phyloP scores from a whole-genome alignment of 2,329 filamentous ascomycete genomes.

The Aspergillus melleus region DNA sequence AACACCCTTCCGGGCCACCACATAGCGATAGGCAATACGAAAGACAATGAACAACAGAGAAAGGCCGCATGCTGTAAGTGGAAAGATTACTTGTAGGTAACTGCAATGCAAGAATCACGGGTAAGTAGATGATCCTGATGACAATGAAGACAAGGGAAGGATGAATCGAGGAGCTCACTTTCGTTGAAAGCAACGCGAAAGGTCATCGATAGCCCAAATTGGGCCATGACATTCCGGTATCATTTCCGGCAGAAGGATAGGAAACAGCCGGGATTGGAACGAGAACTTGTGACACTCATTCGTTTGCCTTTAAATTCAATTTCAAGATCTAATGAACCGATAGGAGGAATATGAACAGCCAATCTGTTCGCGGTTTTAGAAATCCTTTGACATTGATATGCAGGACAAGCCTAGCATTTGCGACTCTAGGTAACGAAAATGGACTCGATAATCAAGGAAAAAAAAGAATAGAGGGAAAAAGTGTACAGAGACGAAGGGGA shows the following conservation, averaged over 20 bases:
- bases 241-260: slow-evolving; percentile 40
- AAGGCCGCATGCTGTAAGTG: slow-evolving; percentile 66
- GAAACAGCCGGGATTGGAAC: slow-evolving; percentile 1
- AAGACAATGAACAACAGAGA: slow-evolving; percentile 68
- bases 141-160: neutral
- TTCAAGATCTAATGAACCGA: neutral
- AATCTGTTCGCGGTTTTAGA: slow-evolving; percentile 16
- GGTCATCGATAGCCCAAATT: slow-evolving; percentile 62
- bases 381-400: slow-evolving; percentile 19
- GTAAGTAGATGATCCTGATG: neutral
- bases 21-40: slow-evolving; percentile 57
- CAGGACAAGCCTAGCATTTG: slow-evolving; percentile 28
- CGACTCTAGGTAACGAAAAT: neutral
- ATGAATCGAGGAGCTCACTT: slow-evolving; percentile 39
- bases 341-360: slow-evolving; percentile 1
- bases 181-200: slow-evolving; percentile 62
- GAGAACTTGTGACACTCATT: slow-evolving; percentile 10
- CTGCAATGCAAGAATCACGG: slow-evolving; percentile 43
- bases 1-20: slow-evolving; percentile 54
- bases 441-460: neutral
- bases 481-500: slow-evolving; percentile 1
- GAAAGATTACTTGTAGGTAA: slow-evolving; percentile 78
- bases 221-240: slow-evolving; percentile 58
- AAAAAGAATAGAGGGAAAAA: neutral
- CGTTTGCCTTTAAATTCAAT: slow-evolving; percentile 3